Base-by-base conservation (phyloP, 305 asterid species). In the Rubia peregrina region DNA sequence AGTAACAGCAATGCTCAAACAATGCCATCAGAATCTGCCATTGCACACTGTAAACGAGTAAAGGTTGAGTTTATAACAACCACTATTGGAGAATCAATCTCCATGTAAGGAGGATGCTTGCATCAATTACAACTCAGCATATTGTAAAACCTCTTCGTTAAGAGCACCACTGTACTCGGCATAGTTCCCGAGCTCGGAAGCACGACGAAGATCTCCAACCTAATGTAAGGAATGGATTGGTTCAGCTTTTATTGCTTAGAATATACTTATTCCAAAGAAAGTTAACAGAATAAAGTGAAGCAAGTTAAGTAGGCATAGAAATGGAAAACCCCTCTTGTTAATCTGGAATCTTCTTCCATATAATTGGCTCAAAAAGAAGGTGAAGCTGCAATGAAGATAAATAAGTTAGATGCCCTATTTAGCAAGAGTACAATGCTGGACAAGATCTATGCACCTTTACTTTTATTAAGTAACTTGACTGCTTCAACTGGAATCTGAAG, bases 311-410 rank as follows among this genome's bases (percentile, higher is more conserved):
- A 55, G 61, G 70, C 16, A 59, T 41, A 46, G 49, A 62, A 42
- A 30, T 17, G 10, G 22, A 30, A 46, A 80, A 92, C 98, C 98
- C 90, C 82, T 92, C 96, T 61, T 85, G 79, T 26, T 72, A 46
- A 70, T 77, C 83, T 68, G 77, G 72, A 59, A 71, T 76, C 42
- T 80, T 88, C 88, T 88, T 88, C 98, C 98, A 92, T 59, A 84
- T 74, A 76, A 90, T 73, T 53, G 97, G 97, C 84, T 90, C 98
- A 77, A 89, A 68, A 73, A 92, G 83, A 62, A 92, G 60, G 69
- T 88, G 96, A 80, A 90, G 79, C 98, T 92, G 91, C 77, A 81
- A 36, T 40, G 5, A 61, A 43, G 11, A 71, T 33, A 26, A 14
- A 16, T 21, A 22, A 41, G 33, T 59, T 42, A 48, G 26, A 24